Evolutionary conservation across 306 rosid genomes (phyloP), one percentile per base, ranked within the genome.

Genomic region (Prunus mira): DNA sequence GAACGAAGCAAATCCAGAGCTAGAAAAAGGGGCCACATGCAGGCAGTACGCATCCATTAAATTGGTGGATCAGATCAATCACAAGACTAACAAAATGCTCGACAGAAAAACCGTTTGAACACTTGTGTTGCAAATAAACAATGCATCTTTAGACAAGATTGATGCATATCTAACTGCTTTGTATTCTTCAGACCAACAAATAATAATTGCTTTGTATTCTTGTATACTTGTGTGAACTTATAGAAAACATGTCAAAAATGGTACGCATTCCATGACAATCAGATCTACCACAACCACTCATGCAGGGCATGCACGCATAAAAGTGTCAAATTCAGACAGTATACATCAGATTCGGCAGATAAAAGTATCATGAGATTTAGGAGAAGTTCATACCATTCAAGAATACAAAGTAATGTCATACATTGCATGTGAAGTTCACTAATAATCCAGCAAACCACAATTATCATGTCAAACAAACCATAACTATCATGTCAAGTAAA

Each of bases 381-480:
- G 56, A 19, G 67, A 28, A 27, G 6, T 62, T 9, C 12, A 62
- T 62, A 6, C 14, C 15, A 41, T 62, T 30, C 43, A 62, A 28
- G 27, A 62, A 2, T 28, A 60, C 41, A 28, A 3, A 27, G 67
- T 3, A 5, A 3, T 28, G 19, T 28, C 20, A 6, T 28, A 14
- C 67, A 62, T 6, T 62, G 43, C 19, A 62, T 28, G n/a, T 62
- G 12, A 62, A 62, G 45, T 62, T 62, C 22, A 3, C 67, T 15
- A 14, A 28, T 62, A 62, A 62, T 62, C 17, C 34, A 60, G 9
- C 1, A 25, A 79, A 63, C 58, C 66, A 75, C 46, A 43, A 55
- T 65, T 15, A 69, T 74, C 65, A 86, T 76, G 43, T 38, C 43
- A 6, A 38, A 38, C 43, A 6, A 38, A 38, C 43, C 9, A 38